Percentiles rank a stretch among this genome's conserved stretches.
Conservation (phyloP, 257 asterid genomes). For the Gardenia jasminoides region DNA sequence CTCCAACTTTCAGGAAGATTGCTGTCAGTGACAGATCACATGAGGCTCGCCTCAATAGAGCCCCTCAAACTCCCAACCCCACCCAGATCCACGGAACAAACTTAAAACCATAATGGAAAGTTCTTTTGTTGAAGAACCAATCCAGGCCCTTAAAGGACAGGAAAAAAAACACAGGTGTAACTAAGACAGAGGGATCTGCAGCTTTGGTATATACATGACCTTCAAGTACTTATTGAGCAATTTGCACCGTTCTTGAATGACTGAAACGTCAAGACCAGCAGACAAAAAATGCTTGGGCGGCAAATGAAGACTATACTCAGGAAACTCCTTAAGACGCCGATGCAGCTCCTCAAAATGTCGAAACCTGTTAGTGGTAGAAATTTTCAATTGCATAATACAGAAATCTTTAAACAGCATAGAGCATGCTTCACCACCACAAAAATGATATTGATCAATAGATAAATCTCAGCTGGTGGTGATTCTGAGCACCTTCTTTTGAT, state of each 20-base stretch:
- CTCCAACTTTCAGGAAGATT: background rate
- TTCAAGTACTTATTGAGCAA: conserved; percentile 88
- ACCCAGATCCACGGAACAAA: background rate
- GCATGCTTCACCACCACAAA: background rate
- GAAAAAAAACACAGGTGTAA: background rate
- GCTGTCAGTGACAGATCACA: background rate
- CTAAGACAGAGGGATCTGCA: conserved; percentile 6
- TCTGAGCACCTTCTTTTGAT: conserved; percentile 84
- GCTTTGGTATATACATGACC: conserved; percentile 37
- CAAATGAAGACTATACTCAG: conserved; percentile 87
- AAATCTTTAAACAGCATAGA: background rate
- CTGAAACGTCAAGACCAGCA: conserved; percentile 70
- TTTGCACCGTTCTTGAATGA: conserved; percentile 85
- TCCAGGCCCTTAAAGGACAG: background rate
- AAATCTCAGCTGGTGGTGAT: conserved; percentile 15
- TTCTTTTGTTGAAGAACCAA: background rate
- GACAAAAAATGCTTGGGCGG: conserved; percentile 98
- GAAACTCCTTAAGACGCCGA: conserved; percentile 88
- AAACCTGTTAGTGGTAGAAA: conserved; percentile 52
- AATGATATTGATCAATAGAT: background rate
- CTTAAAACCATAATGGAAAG: background rate
- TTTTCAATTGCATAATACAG: conserved; percentile 12
- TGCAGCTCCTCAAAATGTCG: conserved; percentile 98
- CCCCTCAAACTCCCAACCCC: background rate
- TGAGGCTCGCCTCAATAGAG: too few species aligned